Base-by-base conservation (phyloP, 768 basidiomycete species). In the Rhizopogon rudus region DNA sequence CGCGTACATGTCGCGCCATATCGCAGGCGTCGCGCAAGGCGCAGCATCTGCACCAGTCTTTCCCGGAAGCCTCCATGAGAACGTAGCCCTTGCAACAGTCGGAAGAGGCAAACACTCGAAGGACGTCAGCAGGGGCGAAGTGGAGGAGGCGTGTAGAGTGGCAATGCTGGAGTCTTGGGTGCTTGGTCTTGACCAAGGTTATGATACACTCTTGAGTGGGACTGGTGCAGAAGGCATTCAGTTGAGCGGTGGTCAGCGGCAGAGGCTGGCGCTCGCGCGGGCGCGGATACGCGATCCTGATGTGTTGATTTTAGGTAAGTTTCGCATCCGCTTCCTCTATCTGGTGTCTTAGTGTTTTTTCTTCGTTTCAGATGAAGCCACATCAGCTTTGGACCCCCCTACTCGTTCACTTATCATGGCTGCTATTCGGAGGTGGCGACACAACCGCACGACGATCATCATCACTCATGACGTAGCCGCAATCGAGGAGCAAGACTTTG, bases 381-480 rank as follows among this genome's bases (percentile, higher is more conserved):
- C 89, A 3, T 90, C 87, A 1, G 87, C 88, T 16, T 76, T 98
- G 55, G 96, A 98, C 69, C 82, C 87, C 12, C 87, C 88, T 2
- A 92, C 94, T 2, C 87, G 95, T 17, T 75, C 91, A 22, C 81
- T 93, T 44, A 91, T 98, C 17, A 91, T 92, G 50, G 81, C 83
- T 55, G 87, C 87, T 1, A 73, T 86, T 51, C 81, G 80, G 63
- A 70, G 71, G 3, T 92, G 88, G 88, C 78, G 91, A 6, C 65
- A 67, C 14, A 87, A 88, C 73, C 84, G 83, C 62, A 98, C 68
- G 0, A 69, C 69, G 3, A 57, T 69, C 17, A 57, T 69, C 20
- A 93, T 98, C 67, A 98, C 96, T 0, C 96, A 98, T 70, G 97
- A 98, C 62, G 82, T 98, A 16, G 86, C 87, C 1, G 91, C 94